A percentile compares a stretch with the other conserved stretches of the same genome.
Evolutionary conservation across 1,139 yeast species (phyloP).

Genomic region (Geotrichum siamense): DNA sequence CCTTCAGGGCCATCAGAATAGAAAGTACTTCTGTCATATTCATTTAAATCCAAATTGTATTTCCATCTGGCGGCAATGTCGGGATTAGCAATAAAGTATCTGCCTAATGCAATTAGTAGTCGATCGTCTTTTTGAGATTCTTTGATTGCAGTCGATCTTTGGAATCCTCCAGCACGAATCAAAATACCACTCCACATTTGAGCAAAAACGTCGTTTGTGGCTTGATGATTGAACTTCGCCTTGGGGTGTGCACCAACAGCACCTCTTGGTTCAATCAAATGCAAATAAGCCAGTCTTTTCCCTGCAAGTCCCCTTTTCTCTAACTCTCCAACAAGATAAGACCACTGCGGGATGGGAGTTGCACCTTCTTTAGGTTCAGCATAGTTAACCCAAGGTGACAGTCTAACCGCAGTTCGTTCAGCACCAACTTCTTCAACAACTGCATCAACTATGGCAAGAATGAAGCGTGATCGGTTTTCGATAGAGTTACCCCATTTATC

Average conservation of each 20-base stretch:
- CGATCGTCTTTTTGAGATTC: constrained; percentile 33
- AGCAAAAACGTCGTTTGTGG: constrained; percentile 10
- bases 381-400: constrained; percentile 49
- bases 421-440: constrained; percentile 46
- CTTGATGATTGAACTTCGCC: constrained; percentile 6
- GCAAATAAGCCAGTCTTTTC: constrained; percentile 43
- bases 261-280: constrained; percentile 42
- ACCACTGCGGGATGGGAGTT: constrained; percentile 27
- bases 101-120: constrained; percentile 42
- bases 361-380: neutral
- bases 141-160: constrained; percentile 26
- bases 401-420: constrained; percentile 45
- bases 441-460: constrained; percentile 47
- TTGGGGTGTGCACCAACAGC: constrained; percentile 13
- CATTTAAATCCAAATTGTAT: constrained; percentile 36
- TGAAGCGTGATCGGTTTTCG: constrained; percentile 52
- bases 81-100: constrained; percentile 47
- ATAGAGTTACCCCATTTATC: constrained; percentile 54
- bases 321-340: constrained; percentile 30
- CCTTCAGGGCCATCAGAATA: constrained; percentile 28
- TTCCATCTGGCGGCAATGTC: constrained; percentile 43
- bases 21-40: constrained; percentile 37
- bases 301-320: constrained; percentile 32
- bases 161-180: constrained; percentile 38
- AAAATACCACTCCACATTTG: constrained; percentile 38